Evolutionary conservation across 2,329 filamentous ascomycete species (phyloP), one percentile per base, ranked within the genome.

Genomic region (Ophiocordyceps camponoti-leonardi): DNA sequence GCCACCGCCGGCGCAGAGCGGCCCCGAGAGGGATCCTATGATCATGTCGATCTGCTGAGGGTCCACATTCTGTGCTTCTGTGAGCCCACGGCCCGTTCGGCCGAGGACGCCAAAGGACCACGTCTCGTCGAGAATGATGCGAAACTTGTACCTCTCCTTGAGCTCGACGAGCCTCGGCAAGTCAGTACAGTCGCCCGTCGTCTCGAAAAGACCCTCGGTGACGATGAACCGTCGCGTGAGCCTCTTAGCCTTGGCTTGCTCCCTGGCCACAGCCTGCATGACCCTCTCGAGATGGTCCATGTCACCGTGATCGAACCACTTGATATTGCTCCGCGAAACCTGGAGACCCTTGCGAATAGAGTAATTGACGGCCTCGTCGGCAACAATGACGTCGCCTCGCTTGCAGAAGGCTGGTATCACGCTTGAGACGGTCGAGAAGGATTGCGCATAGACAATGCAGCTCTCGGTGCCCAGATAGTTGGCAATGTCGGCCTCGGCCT

Each of bases 361-460:
- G 67, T 85, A 96, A 61, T 94, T 96, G 60, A 92, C 83, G 33
- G 86, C 86, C 53, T 83, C 83, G 65, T 98, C 92, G 40, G 87
- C 92, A 45, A 98, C 86, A 54, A 98, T 96, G 57, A 96, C 85
- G 61, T 98, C 92, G 44, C 92, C 92, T 56, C 92, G 78, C 70
- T 98, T 98, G 61, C 85, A 94, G 60, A 98, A 98, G 1, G 88
- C 83, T 0, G 92, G 93, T 49, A 98, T 95, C 20, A 96, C 88
- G 59, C 84, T 90, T n/a, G 85, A 88, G 49, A 96, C 93, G 39
- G 92, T 95, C 23, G 86, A 94, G 61, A 98, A 96, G 4, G 88
- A 82, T 60, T 98, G 92, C 1, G 92, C 85, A 58, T 98, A 98
- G 48, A 98, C 80, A 53, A 98, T 96, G 58, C 86, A 93, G 30